Evolutionary conservation across 441 rosid genomes (phyloP), one percentile per base, ranked within the genome.

Genomic region (Croton setiger): DNA sequence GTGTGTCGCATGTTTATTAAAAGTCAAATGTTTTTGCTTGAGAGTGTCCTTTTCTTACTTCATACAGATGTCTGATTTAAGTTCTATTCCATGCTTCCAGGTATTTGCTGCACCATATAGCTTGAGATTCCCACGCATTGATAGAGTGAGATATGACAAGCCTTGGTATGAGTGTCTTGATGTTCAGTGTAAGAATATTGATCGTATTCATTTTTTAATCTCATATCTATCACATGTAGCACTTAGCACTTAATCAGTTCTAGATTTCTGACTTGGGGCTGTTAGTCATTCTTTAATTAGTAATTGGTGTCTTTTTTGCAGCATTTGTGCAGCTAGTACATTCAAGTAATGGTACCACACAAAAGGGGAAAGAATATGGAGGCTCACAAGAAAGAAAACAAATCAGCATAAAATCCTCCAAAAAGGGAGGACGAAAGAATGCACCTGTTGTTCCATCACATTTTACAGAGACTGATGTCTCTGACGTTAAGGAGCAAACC

Each of bases 91-190:
- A 51, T 55, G 52, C 37, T 63, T 63, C 55, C 73, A 94, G 99
- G 99, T 89, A 39, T 95, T 95, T 88, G 88, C 95, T 75, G 97
- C 98, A 68, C 98, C 99, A 52, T 95, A 90, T 80, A 80, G 96
- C 84, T 82, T 95, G 79, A 89, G 99, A 77, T 95, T 95, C 80
- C 99, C 98, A 62, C 98, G 99, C 48, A 90, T 95, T 80, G 97
- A 95, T 73, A 79, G 88, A 82, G 98, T 95, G 74, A 83, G 92
- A 86, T 92, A 87, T 82, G 99, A 95, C 83, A 95, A 95, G 76
- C 93, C 96, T 60, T 92, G 99, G 99, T 85, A 95, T 71, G 99
- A 92, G 66, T 95, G 98, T 78, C 96, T 92, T 33, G 97, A 92
- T 75, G 91, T 92, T 76, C 97, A 89, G 70, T 85, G 99, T 95